These are phyloP conservation scores for Ilyonectria destructans DNA, from an alignment of 2,329 filamentous ascomycete genomes.

Conservation along the genomic window DNA sequence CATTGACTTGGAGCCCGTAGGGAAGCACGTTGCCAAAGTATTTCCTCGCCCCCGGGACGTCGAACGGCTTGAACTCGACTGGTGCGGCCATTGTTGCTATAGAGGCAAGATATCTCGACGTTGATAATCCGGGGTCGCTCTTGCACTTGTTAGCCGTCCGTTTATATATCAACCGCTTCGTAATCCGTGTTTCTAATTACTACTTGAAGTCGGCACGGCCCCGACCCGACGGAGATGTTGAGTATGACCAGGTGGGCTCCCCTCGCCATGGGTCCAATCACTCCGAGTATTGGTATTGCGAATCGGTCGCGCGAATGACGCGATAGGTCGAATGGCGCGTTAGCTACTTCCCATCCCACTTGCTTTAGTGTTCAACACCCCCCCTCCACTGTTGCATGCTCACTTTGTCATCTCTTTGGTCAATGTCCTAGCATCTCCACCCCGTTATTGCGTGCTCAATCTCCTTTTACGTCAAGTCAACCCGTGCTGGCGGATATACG, in stretches of 20 bases:
- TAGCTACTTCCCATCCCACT: background rate
- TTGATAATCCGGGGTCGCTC: background rate
- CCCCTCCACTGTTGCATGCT: background rate
- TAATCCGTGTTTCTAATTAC: background rate
- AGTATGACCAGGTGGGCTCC: background rate
- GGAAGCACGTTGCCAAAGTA: slow-evolving; percentile 31
- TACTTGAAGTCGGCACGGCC: slow-evolving; percentile 1
- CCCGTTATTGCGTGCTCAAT: background rate
- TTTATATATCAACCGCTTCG: background rate
- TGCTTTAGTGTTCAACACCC: background rate
- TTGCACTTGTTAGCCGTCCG: background rate
- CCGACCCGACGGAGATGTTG: background rate
- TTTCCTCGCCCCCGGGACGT: slow-evolving; percentile 29
- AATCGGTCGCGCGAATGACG: background rate
- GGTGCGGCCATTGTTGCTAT: background rate
- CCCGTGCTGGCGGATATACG: background rate
- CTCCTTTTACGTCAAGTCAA: background rate
- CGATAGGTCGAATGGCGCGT: background rate
- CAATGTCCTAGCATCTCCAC: background rate
- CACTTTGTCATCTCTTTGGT: background rate
- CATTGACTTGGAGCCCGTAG: slow-evolving; percentile 19
- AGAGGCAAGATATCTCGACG: background rate
- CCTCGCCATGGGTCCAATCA: background rate
- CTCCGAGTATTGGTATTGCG: background rate
- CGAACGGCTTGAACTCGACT: slow-evolving; percentile 23